These are phyloP conservation scores for Candida neerlandica DNA, from an alignment of 1,139 yeast genomes.

Conservation along the genomic window DNA sequence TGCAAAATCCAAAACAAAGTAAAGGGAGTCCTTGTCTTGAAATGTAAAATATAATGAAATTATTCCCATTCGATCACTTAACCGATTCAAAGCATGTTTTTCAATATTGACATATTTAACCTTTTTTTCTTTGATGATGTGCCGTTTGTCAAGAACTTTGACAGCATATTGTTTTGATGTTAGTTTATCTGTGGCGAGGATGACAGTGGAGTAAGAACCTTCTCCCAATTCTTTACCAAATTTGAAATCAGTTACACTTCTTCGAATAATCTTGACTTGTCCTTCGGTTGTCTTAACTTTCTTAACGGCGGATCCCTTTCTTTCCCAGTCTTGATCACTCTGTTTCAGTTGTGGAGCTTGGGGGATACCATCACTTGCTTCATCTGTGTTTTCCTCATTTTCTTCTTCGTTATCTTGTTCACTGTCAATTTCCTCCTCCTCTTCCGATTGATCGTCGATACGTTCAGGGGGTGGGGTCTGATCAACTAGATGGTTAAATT, in stretches of 20 bases:
- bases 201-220: constrained; percentile 95
- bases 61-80: constrained; percentile 73
- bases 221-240: constrained; percentile 90
- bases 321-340: constrained; percentile 32
- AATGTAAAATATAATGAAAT: constrained; percentile 89
- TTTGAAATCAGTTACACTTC: constrained; percentile 81
- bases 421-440: background rate
- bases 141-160: constrained; percentile 88
- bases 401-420: constrained; percentile 16
- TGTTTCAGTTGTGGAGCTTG: constrained; percentile 7
- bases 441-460: background rate
- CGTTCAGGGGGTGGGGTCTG: constrained; percentile 10
- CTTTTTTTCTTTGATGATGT: constrained; percentile 91
- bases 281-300: constrained; percentile 19
- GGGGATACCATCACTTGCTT: background rate
- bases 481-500: constrained; percentile 15
- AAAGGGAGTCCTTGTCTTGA: constrained; percentile 85
- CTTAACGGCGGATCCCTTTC: constrained; percentile 42
- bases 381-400: constrained; percentile 12
- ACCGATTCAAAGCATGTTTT: constrained; percentile 83
- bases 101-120: constrained; percentile 96
- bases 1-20: constrained; percentile 92
- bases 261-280: constrained; percentile 37
- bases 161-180: constrained; percentile 82
- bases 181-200: constrained; percentile 77